Evolutionary conservation across 306 rosid genomes (phyloP), one percentile per base, ranked within the genome.

Genomic region (Trifolium subterraneum): DNA sequence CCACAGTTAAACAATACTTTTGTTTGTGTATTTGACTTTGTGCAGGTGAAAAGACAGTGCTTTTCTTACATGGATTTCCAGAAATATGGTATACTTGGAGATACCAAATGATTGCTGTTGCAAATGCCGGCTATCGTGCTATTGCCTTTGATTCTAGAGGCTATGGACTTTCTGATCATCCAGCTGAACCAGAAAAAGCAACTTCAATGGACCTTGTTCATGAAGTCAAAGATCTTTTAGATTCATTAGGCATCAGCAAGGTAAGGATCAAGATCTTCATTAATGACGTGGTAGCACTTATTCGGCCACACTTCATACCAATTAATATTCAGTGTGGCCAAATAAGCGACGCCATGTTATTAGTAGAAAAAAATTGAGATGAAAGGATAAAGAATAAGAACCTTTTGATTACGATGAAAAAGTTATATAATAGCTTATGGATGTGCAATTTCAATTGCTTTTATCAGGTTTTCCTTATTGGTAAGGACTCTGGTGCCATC

Each of bases 41-140:
- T 72, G 64, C 78, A 86, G 94, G 94, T 9, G 63, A 83, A 7
- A 87, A 88, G 78, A 83, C 80, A 60, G 97, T 89, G 75, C 19
- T 91, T 11, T 89, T 91, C 86, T 51, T 91, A 45, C 97, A 89
- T 68, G 97, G 97, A 54, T 91, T 89, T 73, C 97, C 92, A 33
- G 97, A 91, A 73, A 87, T 89, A 45, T 91, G 94, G 94, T 91
- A 91, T 47, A 78, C 94, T 52, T 91, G 94, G 92, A 84, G 92
- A 81, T 81, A 87, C 81, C 97, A 91, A 64, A 79, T 91, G 94
- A 70, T 87, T 44, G 88, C 85, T 60, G 84, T 71, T 14, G 97
- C 92, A 64, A 75, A 81, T 71, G 79, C 83, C 4, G 97, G 97
- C 29, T 85, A 87, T 45, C 77, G 94, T 3, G 94, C 92, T 2